Evolutionary conservation across 2,329 filamentous ascomycete genomes (phyloP), one percentile per base, ranked within the genome.

Genomic region (Diaporthe eres): DNA sequence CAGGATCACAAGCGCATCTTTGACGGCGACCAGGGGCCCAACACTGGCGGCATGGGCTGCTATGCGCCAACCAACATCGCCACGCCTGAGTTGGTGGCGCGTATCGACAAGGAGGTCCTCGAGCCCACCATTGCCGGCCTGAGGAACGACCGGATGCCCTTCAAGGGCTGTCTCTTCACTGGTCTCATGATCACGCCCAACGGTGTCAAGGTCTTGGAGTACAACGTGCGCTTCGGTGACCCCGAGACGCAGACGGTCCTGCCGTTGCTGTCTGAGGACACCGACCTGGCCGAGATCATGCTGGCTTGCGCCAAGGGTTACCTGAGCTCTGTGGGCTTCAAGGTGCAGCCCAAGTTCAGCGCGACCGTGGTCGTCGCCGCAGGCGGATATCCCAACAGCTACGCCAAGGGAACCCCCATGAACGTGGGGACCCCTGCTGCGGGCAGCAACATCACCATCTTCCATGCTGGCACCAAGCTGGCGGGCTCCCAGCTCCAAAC

Each of bases 21-120:
- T 72, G 97, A 99, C 81, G 95, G 94, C 73, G 96, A 98, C 82
- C 89, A 91, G 68, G 97, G 97, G 1, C 94, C 95, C 51, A 98
- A 98, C 86, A 98, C 97, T 2, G 97, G 96, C 76, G 97, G 97
- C 55, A 98, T 98, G 97, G 97, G 97, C 71, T 98, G 95, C 82
- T 98, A 98, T 84, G 95, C 96, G 22, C 94, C 94, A n/a, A 97
- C 96, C 1, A 94, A 91, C 78, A 93, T 96, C 80, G 92, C 93
- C 42, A 94, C 93, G 0, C 90, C 92, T 71, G 91, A 93, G 77
- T 88, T 98, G n/a, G 89, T 97, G 25, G 93, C 93, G 25, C 89
- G 92, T 77, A 92, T 99, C 77, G 93, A 98, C 82, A 88, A 89
- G 74, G 94, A 94, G 47, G 93, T 98, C 73, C 90, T 98, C n/a